Conservation (phyloP, 768 basidiomycete genomes). For the Rhodotorula taiwanensis region DNA sequence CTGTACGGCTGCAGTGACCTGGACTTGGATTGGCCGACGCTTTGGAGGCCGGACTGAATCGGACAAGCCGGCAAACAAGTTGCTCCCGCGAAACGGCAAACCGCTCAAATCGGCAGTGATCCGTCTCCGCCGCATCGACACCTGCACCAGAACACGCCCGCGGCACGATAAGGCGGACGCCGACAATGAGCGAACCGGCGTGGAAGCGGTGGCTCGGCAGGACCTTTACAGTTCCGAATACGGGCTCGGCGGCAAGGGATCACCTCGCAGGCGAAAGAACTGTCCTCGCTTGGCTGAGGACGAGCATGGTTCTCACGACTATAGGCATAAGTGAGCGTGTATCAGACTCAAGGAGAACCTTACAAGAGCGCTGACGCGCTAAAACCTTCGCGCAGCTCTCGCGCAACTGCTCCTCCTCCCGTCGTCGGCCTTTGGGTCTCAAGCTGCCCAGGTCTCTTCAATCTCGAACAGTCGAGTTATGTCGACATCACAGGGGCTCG, state of each 20-base stretch:
- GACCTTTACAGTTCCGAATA: slow-evolving; percentile 47
- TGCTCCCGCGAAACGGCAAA: too few species aligned
- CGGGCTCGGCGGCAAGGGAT: slow-evolving; percentile 53
- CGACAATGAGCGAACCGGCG: too few species aligned
- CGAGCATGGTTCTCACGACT: slow-evolving; percentile 45
- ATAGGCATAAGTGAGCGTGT: slow-evolving; percentile 22
- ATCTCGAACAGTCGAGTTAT: neutral
- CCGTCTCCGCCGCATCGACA: too few species aligned
- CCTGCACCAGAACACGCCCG: too few species aligned
- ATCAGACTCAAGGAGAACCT: too few species aligned
- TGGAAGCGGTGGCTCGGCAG: neutral
- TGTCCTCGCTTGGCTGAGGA: slow-evolving; percentile 54
- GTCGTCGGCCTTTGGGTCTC: neutral
- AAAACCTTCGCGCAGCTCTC: slow-evolving; percentile 8
- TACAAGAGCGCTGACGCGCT: too few species aligned
- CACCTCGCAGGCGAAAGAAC: slow-evolving; percentile 54
- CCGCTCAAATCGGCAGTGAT: too few species aligned
- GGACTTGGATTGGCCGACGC: too few species aligned
- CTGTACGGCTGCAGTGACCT: too few species aligned
- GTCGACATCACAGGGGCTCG: neutral
- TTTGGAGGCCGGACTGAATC: too few species aligned
- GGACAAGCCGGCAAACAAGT: too few species aligned
- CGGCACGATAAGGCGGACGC: too few species aligned
- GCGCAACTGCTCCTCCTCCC: slow-evolving; percentile 30
- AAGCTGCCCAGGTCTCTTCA: neutral